Base-by-base conservation (phyloP, 371 early-diverging fungal species). In the Syncephalastrum sp. region DNA sequence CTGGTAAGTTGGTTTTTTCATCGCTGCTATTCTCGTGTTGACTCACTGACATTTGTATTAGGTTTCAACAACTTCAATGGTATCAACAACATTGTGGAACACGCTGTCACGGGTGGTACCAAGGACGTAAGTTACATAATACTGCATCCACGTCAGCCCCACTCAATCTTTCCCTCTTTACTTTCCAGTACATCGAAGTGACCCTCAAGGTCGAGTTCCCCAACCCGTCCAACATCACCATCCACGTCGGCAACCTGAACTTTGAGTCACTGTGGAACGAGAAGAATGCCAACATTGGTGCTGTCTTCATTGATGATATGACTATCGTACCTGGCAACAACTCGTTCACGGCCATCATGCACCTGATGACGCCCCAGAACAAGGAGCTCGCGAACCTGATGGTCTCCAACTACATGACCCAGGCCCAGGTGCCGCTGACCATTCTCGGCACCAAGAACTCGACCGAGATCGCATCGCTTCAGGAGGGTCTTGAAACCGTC, bases 211-310 rank as follows among this genome's bases (percentile, higher is more conserved):
- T 65, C 44, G 49, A 41, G 13, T 53, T 60, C 53, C 44, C 25
- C 47, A 65, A 65, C 49, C 86, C 86, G 4, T 82, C 83, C 13
- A 70, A 70, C 17, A 68, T 82, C 53, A 79, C 82, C 2, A 81
- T 82, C 52, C 72, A 64, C 45, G 57, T 82, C 42, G 83, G 82
- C 29, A 65, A 80, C 54, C 70, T 82, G 46, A 61, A 62, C 47
- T 80, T 84, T 58, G 58, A 73, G 49, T 68, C 79, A 38, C 42
- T 56, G n/a, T 71, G 72, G 57, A 60, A 69, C 25, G 75, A 75
- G 5, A 53, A 54, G 45, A 57, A 67, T 47, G 62, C 67, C 16
- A 41, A 47, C 15, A 65, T 84, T 55, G 82, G 80, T 53, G 49
- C 57, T 47, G 69, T 68, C 15, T 60, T 61, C 50, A 38, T 78